phyloP scores from a whole-genome alignment of 2,329 filamentous ascomycete species.

The Xylaria sp. region DNA sequence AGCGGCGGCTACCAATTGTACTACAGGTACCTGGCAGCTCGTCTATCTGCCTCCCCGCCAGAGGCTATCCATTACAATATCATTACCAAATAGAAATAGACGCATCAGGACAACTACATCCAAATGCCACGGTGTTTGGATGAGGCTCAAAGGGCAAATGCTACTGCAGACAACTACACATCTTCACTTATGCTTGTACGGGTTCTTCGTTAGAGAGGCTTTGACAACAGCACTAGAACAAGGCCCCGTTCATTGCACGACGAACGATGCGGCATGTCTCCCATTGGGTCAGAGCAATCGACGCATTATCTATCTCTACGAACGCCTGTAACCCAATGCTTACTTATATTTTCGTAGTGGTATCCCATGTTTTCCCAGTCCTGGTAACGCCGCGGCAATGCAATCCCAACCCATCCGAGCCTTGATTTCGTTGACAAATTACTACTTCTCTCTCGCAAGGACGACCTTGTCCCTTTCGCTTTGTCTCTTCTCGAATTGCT shows the following conservation, averaged over 20 bases:
- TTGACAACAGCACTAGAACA: not conserved
- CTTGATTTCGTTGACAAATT: slow-evolving; percentile 2
- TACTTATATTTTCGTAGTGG: slow-evolving; percentile 36
- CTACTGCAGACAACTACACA: slow-evolving; percentile 29
- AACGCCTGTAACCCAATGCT: slow-evolving; percentile 29
- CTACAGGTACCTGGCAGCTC: slow-evolving; percentile 28
- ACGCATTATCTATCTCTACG: not conserved
- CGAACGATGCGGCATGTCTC: not conserved
- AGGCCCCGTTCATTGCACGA: not conserved
- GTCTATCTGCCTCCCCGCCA: slow-evolving; percentile 12
- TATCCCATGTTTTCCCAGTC: slow-evolving; percentile 41
- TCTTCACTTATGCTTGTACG: not conserved
- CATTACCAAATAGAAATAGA: slow-evolving; percentile 35
- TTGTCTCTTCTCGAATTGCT: slow-evolving; percentile 77
- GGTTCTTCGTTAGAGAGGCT: not conserved
- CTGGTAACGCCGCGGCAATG: slow-evolving; percentile 46
- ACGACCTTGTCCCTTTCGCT: slow-evolving; percentile 95
- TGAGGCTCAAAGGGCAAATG: slow-evolving; percentile 32
- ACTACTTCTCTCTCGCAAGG: slow-evolving; percentile 70
- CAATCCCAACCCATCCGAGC: slow-evolving; percentile 28
- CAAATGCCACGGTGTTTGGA: slow-evolving; percentile 23
- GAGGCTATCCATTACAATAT: slow-evolving; percentile 22
- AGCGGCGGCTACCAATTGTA: not conserved
- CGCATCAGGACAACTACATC: slow-evolving; percentile 10
- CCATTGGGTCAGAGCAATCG: not conserved